Percentiles rank a stretch among this genome's conserved stretches.
Conservation (phyloP, 2,329 filamentous ascomycete species). For the Chrysoporthe deuterocubensis region DNA sequence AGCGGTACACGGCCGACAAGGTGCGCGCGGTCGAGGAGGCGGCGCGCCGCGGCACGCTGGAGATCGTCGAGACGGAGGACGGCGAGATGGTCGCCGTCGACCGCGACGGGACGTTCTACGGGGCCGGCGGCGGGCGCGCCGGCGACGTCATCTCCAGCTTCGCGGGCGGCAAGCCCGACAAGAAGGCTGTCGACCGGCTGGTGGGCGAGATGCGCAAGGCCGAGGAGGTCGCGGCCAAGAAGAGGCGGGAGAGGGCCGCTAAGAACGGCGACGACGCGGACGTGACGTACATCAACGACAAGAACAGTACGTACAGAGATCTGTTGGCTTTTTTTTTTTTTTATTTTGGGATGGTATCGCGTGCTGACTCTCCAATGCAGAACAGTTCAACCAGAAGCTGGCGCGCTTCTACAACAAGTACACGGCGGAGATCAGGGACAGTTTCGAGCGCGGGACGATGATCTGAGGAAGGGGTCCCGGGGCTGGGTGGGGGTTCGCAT, state of each 20-base stretch:
- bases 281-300: conserved; percentile 99
- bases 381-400: conserved; percentile 99
- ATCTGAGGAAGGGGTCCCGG: conserved; percentile 58
- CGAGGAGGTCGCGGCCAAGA: conserved; percentile 84
- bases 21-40: conserved; percentile 82
- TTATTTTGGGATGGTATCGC: neutral
- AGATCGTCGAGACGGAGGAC: conserved; percentile 94
- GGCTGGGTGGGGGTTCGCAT: neutral
- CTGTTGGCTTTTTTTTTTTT: neutral
- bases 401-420: conserved; percentile 98
- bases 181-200: conserved; percentile 83
- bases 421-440: conserved; percentile 94
- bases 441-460: conserved; percentile 96
- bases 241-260: conserved; percentile 77
- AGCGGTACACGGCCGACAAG: conserved; percentile 86
- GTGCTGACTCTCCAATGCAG: conserved; percentile 42
- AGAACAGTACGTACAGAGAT: conserved; percentile 62
- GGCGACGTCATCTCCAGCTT: conserved; percentile 83
- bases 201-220: conserved; percentile 86
- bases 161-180: conserved; percentile 82
- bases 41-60: conserved; percentile 80
- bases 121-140: conserved; percentile 76
- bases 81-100: conserved; percentile 95
- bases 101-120: conserved; percentile 87
- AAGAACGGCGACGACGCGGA: conserved; percentile 85